Percentiles rank a stretch among this genome's conserved stretches.
phyloP scores from a whole-genome alignment of 352 stramenopile species.

The Phytopythium mirpurense region DNA sequence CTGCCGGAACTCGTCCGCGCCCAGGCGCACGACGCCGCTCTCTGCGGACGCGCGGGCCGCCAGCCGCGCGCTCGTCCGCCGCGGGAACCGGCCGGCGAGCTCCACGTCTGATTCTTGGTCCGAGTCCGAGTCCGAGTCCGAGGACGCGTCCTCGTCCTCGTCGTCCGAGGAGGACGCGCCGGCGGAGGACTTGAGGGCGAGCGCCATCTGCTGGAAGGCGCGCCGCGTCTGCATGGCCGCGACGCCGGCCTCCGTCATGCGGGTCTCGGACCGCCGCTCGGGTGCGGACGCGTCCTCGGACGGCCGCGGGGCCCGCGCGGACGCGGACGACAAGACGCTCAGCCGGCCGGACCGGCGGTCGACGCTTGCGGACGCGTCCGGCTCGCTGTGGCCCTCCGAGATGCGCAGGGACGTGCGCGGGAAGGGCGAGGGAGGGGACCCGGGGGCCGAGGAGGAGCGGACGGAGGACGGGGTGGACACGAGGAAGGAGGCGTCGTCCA shows the following conservation, averaged over 20 bases:
- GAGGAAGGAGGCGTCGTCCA: background rate
- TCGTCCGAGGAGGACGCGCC: background rate
- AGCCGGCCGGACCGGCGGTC: background rate
- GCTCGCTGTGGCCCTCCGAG: background rate
- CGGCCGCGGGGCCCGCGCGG: background rate
- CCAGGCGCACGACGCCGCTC: conserved; percentile 40
- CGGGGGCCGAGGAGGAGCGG: conserved; percentile 1
- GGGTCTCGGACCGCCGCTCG: conserved; percentile 13
- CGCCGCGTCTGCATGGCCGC: conserved; percentile 71
- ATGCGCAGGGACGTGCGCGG: conserved; percentile 1
- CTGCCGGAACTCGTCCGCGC: conserved; percentile 71
- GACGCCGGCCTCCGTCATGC: conserved; percentile 60
- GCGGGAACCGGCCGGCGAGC: background rate
- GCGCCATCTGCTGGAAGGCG: conserved; percentile 81
- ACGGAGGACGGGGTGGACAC: conserved; percentile 4
- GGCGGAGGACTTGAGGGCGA: conserved; percentile 16
- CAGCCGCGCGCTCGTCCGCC: conserved; percentile 5
- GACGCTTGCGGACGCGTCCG: background rate
- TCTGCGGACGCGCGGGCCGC: conserved; percentile 3
- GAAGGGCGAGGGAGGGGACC: background rate
- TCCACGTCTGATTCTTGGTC: conserved; percentile 12
- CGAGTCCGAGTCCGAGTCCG: conserved; percentile 40
- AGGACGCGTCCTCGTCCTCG: conserved; percentile 2
- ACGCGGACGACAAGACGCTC: background rate
- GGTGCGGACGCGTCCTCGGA: conserved; percentile 4